Base-by-base conservation (phyloP, 805 yeast species). In the Zygosaccharomyces pseudorouxii region DNA sequence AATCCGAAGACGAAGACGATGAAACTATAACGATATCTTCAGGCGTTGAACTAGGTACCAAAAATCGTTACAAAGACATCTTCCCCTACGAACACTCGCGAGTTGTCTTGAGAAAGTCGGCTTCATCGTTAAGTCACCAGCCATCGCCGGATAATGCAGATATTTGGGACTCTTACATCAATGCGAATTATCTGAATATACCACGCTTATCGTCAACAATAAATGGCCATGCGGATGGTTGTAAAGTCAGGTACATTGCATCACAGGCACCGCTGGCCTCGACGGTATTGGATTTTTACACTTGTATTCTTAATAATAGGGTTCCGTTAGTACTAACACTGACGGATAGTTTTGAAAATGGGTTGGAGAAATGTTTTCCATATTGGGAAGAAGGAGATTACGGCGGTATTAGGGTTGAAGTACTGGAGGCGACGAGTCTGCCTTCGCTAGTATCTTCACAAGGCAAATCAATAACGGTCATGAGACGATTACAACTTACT, bases 41-140 rank as follows among this genome's bases (percentile, higher is more conserved):
- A 4, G 97, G 96, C 5, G 81, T 89, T 37, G 96, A 89, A 65
- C 74, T 81, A 38, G 92, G 95, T 22, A 66, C 76, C 46, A 89
- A 89, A 60, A 89, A 90, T 65, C 70, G 98, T 51, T 90, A 90
- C 71, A 85, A 86, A 58, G 95, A 90, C 64, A 86, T 90, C 38
- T 84, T 86, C 59, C 89, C 96, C 3, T 90, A 79, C 66, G 95
- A 87, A 61, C 92, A 86, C 59, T 78, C 95, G 3, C 73, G 97
- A 49, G 97, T 92, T 10, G 78, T 78, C 50, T 69, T 87, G 41
- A 64, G 67, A 47, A 55, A 62, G 42, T 41, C 47, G 11, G 20
- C 33, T 5, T 28, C 49, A 38, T 8, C 47, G 23, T 35, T 39
- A 37, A 22, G 31, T 14, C 30, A 38, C 29, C 30, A 30, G 28